These are phyloP conservation scores for Lipomyces spencermartinsiae DNA, from an alignment of 805 yeast species.

Conservation along the genomic window DNA sequence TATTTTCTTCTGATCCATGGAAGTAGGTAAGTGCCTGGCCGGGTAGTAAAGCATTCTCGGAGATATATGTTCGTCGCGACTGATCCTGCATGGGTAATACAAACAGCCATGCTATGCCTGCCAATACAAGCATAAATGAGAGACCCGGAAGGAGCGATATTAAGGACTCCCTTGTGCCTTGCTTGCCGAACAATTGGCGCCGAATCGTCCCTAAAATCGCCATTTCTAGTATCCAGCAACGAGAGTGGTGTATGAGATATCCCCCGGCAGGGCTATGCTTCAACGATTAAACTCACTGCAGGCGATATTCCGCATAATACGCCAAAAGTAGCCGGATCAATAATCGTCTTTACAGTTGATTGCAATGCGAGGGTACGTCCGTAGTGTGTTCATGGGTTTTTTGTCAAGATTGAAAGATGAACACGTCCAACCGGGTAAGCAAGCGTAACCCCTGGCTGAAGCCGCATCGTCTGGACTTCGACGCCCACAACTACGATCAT, in stretches of 20 bases:
- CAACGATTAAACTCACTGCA: not conserved
- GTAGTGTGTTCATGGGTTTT: no score
- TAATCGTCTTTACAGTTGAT: not conserved
- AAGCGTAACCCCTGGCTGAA: not conserved
- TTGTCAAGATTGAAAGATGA: not conserved
- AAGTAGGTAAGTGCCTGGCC: constrained; percentile 92
- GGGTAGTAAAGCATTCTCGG: constrained; percentile 97
- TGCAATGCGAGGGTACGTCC: not conserved
- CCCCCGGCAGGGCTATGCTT: not conserved
- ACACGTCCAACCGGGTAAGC: not conserved
- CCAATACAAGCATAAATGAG: constrained; percentile 14
- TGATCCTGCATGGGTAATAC: constrained; percentile 80
- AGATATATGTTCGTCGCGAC: constrained; percentile 80
- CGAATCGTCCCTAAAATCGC: constrained; percentile 10
- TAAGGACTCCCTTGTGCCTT: constrained; percentile 3
- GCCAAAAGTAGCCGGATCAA: not conserved
- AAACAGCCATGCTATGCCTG: constrained; percentile 63
- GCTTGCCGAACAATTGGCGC: constrained; percentile 9
- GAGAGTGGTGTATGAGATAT: not conserved
- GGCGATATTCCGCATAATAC: not conserved
- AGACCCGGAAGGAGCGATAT: constrained; percentile 14
- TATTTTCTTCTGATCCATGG: constrained; percentile 93
- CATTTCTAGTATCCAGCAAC: not conserved
- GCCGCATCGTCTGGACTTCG: not conserved
- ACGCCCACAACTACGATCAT: not conserved